Evolutionary conservation across 306 rosid species (phyloP).

Genomic region (Sechiopsis laciniata): DNA sequence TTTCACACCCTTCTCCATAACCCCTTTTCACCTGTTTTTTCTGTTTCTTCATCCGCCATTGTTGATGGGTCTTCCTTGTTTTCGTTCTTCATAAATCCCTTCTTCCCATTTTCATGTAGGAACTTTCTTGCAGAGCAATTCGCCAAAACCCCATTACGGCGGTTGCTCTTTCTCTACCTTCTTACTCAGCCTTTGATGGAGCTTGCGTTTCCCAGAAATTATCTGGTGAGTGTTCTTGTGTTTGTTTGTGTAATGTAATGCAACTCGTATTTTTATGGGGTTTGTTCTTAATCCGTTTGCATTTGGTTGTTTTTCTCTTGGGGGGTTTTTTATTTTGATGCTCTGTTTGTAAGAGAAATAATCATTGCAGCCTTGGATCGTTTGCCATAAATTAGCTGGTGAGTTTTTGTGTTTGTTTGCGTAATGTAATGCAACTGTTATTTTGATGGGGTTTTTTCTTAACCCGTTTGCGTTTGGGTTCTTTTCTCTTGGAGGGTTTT

Average conservation of each 20-base stretch:
- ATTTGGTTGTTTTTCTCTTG: background rate
- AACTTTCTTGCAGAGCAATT: too few species aligned
- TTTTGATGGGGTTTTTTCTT: background rate
- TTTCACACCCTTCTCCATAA: background rate
- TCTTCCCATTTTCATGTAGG: background rate
- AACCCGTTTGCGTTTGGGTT: background rate
- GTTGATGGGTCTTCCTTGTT: background rate
- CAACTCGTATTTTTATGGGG: background rate
- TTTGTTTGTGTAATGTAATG: background rate
- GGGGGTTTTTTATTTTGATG: conserved; percentile 11
- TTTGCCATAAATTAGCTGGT: background rate
- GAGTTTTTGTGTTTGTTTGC: background rate
- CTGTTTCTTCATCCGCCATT: background rate
- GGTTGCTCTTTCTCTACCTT: too few species aligned
- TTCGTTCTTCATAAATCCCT: background rate
- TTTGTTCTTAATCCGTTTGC: background rate
- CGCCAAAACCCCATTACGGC: too few species aligned
- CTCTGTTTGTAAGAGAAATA: conserved; percentile 1
- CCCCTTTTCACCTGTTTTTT: background rate
- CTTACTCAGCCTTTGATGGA: too few species aligned
- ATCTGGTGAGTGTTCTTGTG: background rate
- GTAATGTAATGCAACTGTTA: background rate
- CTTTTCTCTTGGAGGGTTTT: conserved; percentile 5
- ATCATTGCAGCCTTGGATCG: too few species aligned
- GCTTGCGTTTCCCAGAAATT: background rate